Evolutionary conservation across 2,329 filamentous ascomycete species (phyloP), one percentile per base, ranked within the genome.

Genomic region (Diatrype stigma): DNA sequence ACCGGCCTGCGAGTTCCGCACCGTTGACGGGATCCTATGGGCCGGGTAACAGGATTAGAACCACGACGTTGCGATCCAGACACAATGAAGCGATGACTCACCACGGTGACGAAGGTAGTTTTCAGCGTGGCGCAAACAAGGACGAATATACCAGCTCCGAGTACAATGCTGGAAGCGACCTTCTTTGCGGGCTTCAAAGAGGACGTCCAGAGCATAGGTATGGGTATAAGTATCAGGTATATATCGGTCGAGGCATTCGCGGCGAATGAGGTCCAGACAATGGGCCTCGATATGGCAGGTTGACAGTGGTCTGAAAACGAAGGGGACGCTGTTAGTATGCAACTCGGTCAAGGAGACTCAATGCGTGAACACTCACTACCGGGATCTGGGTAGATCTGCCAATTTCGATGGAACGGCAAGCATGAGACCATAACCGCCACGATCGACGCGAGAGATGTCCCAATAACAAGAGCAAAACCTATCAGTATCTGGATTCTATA

Each of bases 211-310:
- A 75, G 63, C 64, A 82, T 77, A 1, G 80, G 80, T 11, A 81
- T 67, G 0, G 80, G 80, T 22, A 84, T 82, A 28, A 73, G 73
- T 47, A 84, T 76, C 14, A 84, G 70, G 55, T 84, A 84, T 0
- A 82, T 48, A 54, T 84, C 81, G 1, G 80, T 84, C 1, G 68
- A 52, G 2, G 82, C 72, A 56, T 83, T 84, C 51, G 77, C 63
- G 19, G 68, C 63, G 26, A 76, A 73, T 2, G 73, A 74, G 10
- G 75, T 69, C 60, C 74, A 78, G 28, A 78, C 66, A 48, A 77
- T 67, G 35, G 73, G 70, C n/a, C 66, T 67, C 2, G 75, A 73
- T 3, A 76, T 68, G 17, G 74, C 76, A 1, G 71, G 69, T 49
- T 76, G 73, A 55, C 75, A 78, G 30, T 63, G 56, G 54, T 76